Evolutionary conservation across 1,284 basidiomycete genomes (phyloP).

Genomic region (Waitea zeae): DNA sequence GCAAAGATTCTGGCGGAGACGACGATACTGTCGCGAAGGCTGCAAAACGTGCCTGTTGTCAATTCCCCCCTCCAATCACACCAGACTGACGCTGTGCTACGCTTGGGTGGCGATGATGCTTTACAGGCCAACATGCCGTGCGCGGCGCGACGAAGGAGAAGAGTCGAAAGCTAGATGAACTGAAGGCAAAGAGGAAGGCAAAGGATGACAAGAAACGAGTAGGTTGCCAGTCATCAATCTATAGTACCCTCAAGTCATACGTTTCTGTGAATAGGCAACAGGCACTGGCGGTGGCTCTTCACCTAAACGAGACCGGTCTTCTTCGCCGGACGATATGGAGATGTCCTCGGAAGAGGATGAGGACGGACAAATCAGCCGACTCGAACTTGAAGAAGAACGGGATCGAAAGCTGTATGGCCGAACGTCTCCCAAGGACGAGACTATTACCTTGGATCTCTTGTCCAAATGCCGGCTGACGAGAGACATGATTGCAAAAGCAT

Average conservation of each 20-base stretch:
- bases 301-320: constrained; percentile 49
- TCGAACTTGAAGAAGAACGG: constrained; percentile 52
- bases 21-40: constrained; percentile 50
- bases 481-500: constrained; percentile 43
- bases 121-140: constrained; percentile 50
- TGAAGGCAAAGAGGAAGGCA: constrained; percentile 68
- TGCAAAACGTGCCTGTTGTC: constrained; percentile 44
- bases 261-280: constrained; percentile 15
- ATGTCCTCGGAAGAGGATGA: constrained; percentile 55
- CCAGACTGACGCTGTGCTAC: too few relatives aligned
- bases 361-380: constrained; percentile 55
- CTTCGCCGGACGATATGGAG: constrained; percentile 59
- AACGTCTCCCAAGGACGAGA: constrained; percentile 21
- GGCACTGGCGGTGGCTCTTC: constrained; percentile 29
- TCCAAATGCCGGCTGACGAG: constrained; percentile 43
- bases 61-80: background rate
- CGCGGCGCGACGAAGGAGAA: constrained; percentile 78
- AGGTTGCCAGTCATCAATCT: constrained; percentile 11
- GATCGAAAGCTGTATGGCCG: constrained; percentile 31
- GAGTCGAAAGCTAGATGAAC: constrained; percentile 60
- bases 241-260: constrained; percentile 1
- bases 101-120: constrained; percentile 5
- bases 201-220: constrained; percentile 65
- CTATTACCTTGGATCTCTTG: constrained; percentile 36
- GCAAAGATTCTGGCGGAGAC: constrained; percentile 23